Percentiles rank a stretch among this genome's conserved stretches.
phyloP scores from a whole-genome alignment of 345 rosid genomes.

The Linum tenue region DNA sequence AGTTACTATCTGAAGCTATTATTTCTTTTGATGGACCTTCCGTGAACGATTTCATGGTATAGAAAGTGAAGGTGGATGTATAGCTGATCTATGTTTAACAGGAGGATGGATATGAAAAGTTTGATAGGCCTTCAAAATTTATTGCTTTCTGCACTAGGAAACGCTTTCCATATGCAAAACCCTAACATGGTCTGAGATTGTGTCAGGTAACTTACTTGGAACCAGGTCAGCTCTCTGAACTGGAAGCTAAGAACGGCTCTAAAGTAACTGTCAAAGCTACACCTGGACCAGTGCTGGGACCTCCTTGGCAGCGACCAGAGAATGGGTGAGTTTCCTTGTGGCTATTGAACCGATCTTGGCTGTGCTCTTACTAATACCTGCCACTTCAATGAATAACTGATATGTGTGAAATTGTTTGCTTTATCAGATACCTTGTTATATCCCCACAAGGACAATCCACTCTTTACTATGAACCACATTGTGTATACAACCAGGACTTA shows the following conservation, averaged over 20 bases:
- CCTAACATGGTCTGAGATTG: slow-evolving; percentile 20
- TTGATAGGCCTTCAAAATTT: too few species aligned
- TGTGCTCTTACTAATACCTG: background rate
- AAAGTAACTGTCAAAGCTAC: slow-evolving; percentile 60
- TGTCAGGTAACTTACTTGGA: slow-evolving; percentile 70
- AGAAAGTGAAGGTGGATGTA: too few species aligned
- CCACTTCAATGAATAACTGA: background rate
- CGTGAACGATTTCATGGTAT: too few species aligned
- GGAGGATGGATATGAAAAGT: too few species aligned
- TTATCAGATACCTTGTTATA: slow-evolving; percentile 47
- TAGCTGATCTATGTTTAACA: too few species aligned
- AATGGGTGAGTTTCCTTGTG: slow-evolving; percentile 47
- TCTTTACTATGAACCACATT: slow-evolving; percentile 88
- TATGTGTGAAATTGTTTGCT: slow-evolving; percentile 4
- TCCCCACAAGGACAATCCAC: slow-evolving; percentile 50
- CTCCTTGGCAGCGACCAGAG: slow-evolving; percentile 98
- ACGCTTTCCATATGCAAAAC: slow-evolving; percentile 11
- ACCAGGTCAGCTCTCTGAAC: slow-evolving; percentile 56
- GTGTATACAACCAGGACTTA: slow-evolving; percentile 49
- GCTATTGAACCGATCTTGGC: background rate
- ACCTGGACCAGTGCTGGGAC: slow-evolving; percentile 89
- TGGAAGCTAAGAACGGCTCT: slow-evolving; percentile 38
- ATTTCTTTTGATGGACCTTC: too few species aligned
- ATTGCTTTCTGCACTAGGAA: too few species aligned
- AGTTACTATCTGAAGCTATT: too few species aligned